These are phyloP conservation scores for Cryptococcus jaspeensis DNA, from an alignment of 1,284 basidiomycete genomes.

Conservation along the genomic window DNA sequence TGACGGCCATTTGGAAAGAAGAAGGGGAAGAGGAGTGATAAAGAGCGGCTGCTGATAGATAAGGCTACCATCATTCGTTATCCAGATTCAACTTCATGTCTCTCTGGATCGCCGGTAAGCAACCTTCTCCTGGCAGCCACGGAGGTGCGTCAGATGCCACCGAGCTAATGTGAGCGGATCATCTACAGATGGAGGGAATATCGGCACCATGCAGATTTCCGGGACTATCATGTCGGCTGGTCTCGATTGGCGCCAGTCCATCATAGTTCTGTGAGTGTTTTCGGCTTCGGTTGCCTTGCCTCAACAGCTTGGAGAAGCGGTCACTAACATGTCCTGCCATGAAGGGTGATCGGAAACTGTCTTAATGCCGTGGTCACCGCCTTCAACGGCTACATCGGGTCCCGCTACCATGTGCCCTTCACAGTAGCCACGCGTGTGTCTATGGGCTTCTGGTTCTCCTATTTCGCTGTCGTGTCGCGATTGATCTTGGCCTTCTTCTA, in stretches of 20 bases:
- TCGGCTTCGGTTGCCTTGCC: too few relatives aligned
- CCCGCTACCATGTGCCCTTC: not conserved
- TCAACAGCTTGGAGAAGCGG: too few relatives aligned
- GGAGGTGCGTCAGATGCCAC: not conserved
- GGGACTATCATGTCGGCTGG: not conserved
- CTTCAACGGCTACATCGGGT: not conserved
- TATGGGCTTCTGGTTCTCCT: not conserved
- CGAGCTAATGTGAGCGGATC: not conserved
- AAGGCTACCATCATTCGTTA: not conserved
- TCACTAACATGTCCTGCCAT: not conserved
- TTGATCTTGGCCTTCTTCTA: not conserved
- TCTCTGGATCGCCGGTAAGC: not conserved
- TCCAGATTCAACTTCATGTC: constrained; percentile 1
- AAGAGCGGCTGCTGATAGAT: not conserved
- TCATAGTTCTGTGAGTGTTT: not conserved
- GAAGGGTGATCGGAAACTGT: not conserved
- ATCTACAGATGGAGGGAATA: not conserved
- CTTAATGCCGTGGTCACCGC: not conserved
- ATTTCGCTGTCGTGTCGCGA: not conserved
- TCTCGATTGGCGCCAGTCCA: not conserved
- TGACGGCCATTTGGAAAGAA: not conserved
- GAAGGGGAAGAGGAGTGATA: not conserved
- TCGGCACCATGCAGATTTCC: not conserved
- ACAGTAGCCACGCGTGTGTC: not conserved
- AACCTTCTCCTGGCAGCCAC: too few relatives aligned